phyloP scores from a whole-genome alignment of 73 alveolate species.

The Loxodes magnus region DNA sequence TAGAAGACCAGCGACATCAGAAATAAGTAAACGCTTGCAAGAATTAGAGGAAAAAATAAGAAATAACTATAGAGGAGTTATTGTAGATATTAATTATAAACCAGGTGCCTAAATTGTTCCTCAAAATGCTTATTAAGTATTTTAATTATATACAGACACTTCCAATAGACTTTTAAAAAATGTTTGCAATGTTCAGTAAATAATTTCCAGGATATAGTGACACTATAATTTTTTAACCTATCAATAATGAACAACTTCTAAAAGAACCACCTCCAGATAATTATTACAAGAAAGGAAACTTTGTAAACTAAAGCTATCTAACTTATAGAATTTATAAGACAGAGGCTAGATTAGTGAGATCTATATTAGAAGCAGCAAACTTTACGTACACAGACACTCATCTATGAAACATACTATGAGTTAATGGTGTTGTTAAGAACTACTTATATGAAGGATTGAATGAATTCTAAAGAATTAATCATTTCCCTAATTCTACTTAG shows the following conservation, averaged over 20 bases:
- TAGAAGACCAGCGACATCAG: too few species aligned
- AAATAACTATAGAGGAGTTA: too few species aligned
- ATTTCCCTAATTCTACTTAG: constrained; percentile 60
- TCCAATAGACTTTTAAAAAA: too few species aligned
- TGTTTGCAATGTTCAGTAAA: too few species aligned
- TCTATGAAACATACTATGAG: constrained; percentile 1
- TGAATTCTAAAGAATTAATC: constrained; percentile 26
- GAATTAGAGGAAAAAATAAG: too few species aligned
- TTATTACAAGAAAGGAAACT: background rate
- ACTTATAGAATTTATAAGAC: constrained; percentile 38
- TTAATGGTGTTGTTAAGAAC: background rate
- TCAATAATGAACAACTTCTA: background rate
- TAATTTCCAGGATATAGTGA: too few species aligned
- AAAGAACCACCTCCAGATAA: background rate
- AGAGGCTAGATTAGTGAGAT: constrained; percentile 39
- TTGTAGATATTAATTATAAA: too few species aligned
- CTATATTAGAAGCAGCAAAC: constrained; percentile 22
- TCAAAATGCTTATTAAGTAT: too few species aligned
- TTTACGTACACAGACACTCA: constrained; percentile 27
- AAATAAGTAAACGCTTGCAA: too few species aligned
- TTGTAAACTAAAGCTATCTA: constrained; percentile 5
- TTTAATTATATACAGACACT: too few species aligned
- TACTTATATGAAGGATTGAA: constrained; percentile 1
- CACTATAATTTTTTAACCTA: background rate
- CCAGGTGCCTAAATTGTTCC: too few species aligned